Conservation (phyloP, 495 filamentous ascomycete species). For the Letharia lupina region DNA sequence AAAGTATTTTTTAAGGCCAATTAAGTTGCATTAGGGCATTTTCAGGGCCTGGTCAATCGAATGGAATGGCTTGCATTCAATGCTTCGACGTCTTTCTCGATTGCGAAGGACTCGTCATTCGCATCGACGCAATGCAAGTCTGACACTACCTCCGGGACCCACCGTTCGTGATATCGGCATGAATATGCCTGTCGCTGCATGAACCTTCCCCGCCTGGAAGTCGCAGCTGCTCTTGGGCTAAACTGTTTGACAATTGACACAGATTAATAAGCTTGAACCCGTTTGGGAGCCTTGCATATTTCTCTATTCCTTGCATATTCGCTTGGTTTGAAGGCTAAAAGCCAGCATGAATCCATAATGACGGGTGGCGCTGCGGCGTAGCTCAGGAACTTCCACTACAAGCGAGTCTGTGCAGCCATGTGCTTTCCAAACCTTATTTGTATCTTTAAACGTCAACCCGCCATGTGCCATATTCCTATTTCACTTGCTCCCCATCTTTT, state of each 20-base stretch:
- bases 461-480: too few relatives aligned
- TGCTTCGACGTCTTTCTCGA: too few relatives aligned
- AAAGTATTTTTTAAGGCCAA: not conserved
- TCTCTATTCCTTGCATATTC: not conserved
- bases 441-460: not conserved
- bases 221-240: not conserved
- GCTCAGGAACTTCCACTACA: not conserved
- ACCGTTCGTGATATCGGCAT: not conserved
- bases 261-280: not conserved
- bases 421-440: not conserved
- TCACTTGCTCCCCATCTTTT: not conserved
- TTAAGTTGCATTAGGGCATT: not conserved
- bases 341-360: not conserved
- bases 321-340: not conserved
- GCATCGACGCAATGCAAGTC: not conserved
- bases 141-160: not conserved
- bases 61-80: not conserved
- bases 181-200: not conserved
- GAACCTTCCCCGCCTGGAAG: not conserved
- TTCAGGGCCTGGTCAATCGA: not conserved
- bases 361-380: conserved; percentile 2
- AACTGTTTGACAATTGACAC: not conserved
- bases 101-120: not conserved
- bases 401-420: not conserved
- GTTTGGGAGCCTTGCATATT: not conserved